Evolutionary conservation across 2,329 filamentous ascomycete genomes (phyloP).

Genomic region (Lasiodiplodia sp.): DNA sequence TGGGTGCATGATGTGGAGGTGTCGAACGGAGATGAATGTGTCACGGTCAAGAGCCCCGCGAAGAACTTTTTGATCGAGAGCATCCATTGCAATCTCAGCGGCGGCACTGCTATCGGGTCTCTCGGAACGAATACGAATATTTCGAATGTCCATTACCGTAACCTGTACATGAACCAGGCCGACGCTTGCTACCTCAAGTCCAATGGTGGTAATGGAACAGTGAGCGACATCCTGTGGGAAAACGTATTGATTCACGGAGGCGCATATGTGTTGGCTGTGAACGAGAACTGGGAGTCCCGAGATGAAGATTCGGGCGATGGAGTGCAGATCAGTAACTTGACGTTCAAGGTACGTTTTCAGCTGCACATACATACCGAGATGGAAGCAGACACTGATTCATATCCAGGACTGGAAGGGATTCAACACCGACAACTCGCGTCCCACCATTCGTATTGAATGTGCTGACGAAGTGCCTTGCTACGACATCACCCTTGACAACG

Average conservation of each 20-base stretch:
- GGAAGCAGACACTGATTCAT: not conserved
- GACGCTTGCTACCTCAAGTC: conserved; percentile 23
- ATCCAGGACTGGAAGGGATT: conserved; percentile 3
- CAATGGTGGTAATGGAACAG: conserved; percentile 5
- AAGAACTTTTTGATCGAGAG: conserved; percentile 36
- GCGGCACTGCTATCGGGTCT: conserved; percentile 34
- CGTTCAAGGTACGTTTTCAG: not conserved
- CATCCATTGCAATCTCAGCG: conserved; percentile 35
- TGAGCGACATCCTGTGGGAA: conserved; percentile 2
- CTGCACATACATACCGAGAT: not conserved
- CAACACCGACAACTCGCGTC: not conserved
- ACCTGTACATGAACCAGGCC: conserved; percentile 34
- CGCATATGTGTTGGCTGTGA: conserved; percentile 5
- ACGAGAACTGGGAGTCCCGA: not conserved
- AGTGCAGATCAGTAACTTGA: conserved; percentile 14
- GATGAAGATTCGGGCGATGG: not conserved
- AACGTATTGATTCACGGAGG: conserved; percentile 5
- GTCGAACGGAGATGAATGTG: conserved; percentile 35
- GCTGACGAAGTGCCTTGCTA: conserved; percentile 11
- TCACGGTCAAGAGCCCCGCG: conserved; percentile 34
- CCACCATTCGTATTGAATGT: conserved; percentile 4
- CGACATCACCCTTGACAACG: not conserved
- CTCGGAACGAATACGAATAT: conserved; percentile 31
- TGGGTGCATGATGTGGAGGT: conserved; percentile 35
- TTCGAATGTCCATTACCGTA: conserved; percentile 33